Evolutionary conservation across 148 eudicot genomes (phyloP), one percentile per base, ranked within the genome.

Genomic region (Fagopyrum esculentum): DNA sequence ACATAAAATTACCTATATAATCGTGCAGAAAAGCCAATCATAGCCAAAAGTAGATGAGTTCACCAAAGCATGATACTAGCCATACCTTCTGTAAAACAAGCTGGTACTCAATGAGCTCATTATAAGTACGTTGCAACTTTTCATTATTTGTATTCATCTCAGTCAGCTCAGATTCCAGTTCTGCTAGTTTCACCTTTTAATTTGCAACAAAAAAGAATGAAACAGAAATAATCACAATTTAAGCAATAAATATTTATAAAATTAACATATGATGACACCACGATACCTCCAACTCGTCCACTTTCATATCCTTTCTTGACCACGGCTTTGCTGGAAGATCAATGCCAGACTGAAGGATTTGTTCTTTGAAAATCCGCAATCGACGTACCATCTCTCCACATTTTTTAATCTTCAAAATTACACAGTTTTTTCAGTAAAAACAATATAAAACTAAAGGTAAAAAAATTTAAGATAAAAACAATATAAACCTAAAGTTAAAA

Each of bases 371-470:
- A 78, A 86, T 87, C 48, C 93, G 84, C 72, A 92, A 79, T 73
- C 89, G 92, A 71, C 98, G 93, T 15, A 96, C 96, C 97, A 94
- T 90, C 82, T 94, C 98, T 78, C 87, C 97, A 80, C 87, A 83
- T 87, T 91, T 90, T 92, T 94, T 94, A 50, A 94, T 89, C 98
- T 94, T 78, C 75, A 85, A 8, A 77, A 74, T 19, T 74, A 59
- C 13, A 68, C 0, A 66, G 40, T 55, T 40, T 80, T 40, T 13
- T 66, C 40, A 35, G 47, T 66, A 40, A 66, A 12, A 66, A 15
- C 12, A 43, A 15, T 22, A 40, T 13, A 66, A 9, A 40, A 40
- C 16, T 63, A 44, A 47, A 45, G 47, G 78, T 76, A 55, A 45
- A 30, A 3, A 9, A 22, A 22, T 22, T 22, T 22, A 22, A 22